Evolutionary conservation across 2,329 filamentous ascomycete genomes (phyloP), one percentile per base, ranked within the genome.

Genomic region (Venturia aucupariae): DNA sequence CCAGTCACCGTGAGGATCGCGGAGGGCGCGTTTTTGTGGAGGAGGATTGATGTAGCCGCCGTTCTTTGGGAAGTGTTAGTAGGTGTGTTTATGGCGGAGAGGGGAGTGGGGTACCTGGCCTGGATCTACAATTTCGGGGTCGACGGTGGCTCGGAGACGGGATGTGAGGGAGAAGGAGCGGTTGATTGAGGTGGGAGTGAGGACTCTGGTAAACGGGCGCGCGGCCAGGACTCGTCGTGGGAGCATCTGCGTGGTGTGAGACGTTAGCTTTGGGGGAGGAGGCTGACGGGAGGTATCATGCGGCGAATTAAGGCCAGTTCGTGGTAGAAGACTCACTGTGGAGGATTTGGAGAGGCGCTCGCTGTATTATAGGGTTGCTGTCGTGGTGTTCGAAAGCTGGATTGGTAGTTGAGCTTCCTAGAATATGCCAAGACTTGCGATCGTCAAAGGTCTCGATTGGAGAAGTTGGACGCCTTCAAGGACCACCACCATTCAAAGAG

Each of bases 1-100:
- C 91, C 92, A 99, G 74, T 90, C 87, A 74, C 78, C 93, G 75
- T 97, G 85, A 42, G 95, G 94, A 77, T 97, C 94, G 75, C 94
- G 90, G 80, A 91, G 90, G 76, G 92, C 88, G 70, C 93, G 89
- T 83, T 96, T 97, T 77, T 93, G 80, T 64, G 82, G 78, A 17
- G 86, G 85, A 65, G 90, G 89, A 78, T 92, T 91, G 73, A 90
- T 83, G 76, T 91, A 94, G 76, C 88, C 89, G 73, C 90, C 90
- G 77, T 92, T 95, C 89, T 92, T 38, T 38, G 19, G 39, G 44
- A 4, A 27, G 48, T 57, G 63, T 54, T 46, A 51, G 62, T 24
- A 22, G 38, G 38, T 30, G n/a, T 39, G 30, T 44, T 24, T 30
- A 11, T 24, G 30, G 41, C 8, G 17, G 63, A 19, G 35, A 17